These are phyloP conservation scores for Vitis rupestris DNA, from an alignment of 164 flowering plant species.

Conservation along the genomic window DNA sequence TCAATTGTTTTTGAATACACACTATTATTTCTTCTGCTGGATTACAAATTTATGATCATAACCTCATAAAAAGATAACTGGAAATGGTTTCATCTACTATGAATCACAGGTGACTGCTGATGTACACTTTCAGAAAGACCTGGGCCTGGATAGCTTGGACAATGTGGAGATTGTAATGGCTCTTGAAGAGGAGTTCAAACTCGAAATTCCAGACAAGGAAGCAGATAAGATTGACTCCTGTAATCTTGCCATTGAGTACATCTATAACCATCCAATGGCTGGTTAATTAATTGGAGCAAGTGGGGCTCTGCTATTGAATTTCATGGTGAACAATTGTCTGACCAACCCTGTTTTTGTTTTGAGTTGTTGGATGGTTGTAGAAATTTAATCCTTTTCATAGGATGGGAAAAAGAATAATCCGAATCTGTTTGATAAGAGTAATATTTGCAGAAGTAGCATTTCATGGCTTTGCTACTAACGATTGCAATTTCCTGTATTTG, in stretches of 20 bases:
- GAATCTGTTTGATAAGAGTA: conserved; percentile 10
- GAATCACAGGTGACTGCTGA: conserved; percentile 68
- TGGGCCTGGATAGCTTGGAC: conserved; percentile 94
- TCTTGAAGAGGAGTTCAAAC: conserved; percentile 87
- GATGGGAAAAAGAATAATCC: conserved; percentile 10
- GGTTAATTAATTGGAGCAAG: conserved; percentile 32
- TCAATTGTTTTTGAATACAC: too few species aligned
- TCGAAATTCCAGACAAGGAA: conserved; percentile 89
- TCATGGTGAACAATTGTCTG: neutral
- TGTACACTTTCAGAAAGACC: conserved; percentile 79
- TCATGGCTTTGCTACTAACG: neutral
- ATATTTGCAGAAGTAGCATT: neutral
- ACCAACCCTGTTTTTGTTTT: conserved; percentile 9
- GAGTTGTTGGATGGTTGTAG: conserved; percentile 5
- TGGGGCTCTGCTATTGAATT: neutral
- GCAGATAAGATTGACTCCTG: conserved; percentile 91
- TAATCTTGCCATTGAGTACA: conserved; percentile 71
- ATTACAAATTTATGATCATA: neutral
- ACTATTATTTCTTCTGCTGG: neutral
- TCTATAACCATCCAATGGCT: conserved; percentile 79
- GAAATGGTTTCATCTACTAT: neutral
- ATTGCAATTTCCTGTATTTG: too few species aligned
- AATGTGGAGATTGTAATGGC: conserved; percentile 93
- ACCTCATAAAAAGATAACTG: neutral
- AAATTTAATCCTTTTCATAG: conserved; percentile 1